phyloP scores from a whole-genome alignment of 1,284 basidiomycete genomes.

The Moniliella sp. region DNA sequence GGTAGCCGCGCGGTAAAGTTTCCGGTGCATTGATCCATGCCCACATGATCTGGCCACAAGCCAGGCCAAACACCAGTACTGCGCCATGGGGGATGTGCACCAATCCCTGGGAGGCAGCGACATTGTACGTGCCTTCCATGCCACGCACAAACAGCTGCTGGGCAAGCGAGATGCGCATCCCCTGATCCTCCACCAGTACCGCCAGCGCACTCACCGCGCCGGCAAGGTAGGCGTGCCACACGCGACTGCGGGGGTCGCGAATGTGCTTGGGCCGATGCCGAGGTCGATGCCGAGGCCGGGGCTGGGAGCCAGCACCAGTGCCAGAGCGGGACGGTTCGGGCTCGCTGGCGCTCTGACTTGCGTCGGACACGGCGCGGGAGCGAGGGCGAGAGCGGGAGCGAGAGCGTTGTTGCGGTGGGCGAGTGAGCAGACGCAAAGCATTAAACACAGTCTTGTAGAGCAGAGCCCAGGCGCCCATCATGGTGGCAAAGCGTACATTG shows the following conservation, averaged over 20 bases:
- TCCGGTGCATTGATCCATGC: constrained; percentile 6
- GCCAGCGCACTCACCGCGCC: constrained; percentile 60
- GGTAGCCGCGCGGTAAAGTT: constrained; percentile 15
- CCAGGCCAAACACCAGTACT: constrained; percentile 57
- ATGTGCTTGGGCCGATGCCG: too few relatives aligned
- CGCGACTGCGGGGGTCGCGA: constrained; percentile 30
- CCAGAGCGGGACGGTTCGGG: background rate
- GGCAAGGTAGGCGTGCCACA: constrained; percentile 73
- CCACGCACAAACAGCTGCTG: constrained; percentile 73
- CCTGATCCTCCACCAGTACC: constrained; percentile 57
- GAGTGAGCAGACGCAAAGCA: constrained; percentile 22
- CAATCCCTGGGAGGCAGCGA: constrained; percentile 43
- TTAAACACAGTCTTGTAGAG: constrained; percentile 30
- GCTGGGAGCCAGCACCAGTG: background rate
- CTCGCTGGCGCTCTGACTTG: background rate
- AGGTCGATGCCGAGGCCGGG: too few relatives aligned
- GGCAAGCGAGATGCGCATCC: constrained; percentile 51
- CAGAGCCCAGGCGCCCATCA: constrained; percentile 23
- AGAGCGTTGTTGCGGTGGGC: constrained; percentile 5
- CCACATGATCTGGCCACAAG: constrained; percentile 55
- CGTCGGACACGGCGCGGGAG: background rate
- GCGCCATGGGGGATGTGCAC: constrained; percentile 64
- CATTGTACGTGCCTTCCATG: constrained; percentile 61
- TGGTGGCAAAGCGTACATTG: constrained; percentile 22
- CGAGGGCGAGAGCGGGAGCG: constrained; percentile 1